phyloP scores from a whole-genome alignment of 75 land plant genomes.

The Sequoia sempervirens region DNA sequence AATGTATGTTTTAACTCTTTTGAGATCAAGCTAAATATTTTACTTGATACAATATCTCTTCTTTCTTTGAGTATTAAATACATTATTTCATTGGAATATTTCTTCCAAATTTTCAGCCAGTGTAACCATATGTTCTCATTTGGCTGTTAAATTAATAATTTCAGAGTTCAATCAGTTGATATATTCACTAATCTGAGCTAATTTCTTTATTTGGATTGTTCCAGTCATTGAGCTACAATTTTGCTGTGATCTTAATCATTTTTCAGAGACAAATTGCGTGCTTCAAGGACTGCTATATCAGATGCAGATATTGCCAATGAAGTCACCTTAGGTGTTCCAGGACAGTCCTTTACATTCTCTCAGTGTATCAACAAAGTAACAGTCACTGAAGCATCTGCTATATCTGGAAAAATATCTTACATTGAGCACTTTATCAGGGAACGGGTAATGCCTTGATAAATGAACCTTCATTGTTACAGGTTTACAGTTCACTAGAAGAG shows the following conservation, averaged over 20 bases:
- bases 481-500: background rate
- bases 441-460: slow-evolving; percentile 15
- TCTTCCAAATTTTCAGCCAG: background rate
- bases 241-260: background rate
- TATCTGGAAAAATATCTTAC: too few species aligned
- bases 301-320: too few species aligned
- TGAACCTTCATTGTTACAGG: background rate
- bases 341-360: too few species aligned
- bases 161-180: too few species aligned
- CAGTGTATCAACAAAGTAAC: too few species aligned
- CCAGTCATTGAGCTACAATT: background rate
- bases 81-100: too few species aligned
- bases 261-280: slow-evolving; percentile 50
- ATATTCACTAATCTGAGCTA: too few species aligned
- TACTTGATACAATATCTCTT: background rate
- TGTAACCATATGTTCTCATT: background rate
- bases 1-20: slow-evolving; percentile 43
- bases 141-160: too few species aligned
- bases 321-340: too few species aligned
- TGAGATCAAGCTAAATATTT: background rate
- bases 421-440: slow-evolving; percentile 17
- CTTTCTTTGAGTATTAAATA: too few species aligned
- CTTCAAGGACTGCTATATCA: too few species aligned
- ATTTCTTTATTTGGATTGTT: background rate
- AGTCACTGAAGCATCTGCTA: too few species aligned